Evolutionary conservation across 352 stramenopile species (phyloP), one percentile per base, ranked within the genome.

Genomic region (Phytopythium mirpurense): DNA sequence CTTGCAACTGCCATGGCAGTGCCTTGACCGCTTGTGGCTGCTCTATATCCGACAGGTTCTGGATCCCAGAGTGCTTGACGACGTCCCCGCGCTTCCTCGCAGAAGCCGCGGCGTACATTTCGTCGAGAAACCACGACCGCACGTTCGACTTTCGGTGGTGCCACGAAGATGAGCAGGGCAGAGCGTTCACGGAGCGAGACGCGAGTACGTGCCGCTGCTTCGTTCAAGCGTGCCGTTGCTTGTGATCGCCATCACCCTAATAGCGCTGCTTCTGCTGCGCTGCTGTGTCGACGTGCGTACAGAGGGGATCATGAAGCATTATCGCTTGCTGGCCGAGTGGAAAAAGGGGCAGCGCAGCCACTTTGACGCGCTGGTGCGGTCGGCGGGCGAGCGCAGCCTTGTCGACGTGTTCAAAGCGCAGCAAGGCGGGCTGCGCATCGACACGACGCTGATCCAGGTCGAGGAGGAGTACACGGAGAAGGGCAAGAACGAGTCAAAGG

Each of bases 121-220:
- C 75, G 27, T 88, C 71, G 21, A 76, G 78, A 48, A 83, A 90
- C 61, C 74, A 79, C 34, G 74, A 82, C 45, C 77, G 82, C 36
- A 72, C 86, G n/a, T 93, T 89, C 47, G 84, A 74, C 51, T 90
- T 90, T 42, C 81, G 80, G 29, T 93, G 82, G 82, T 93, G 82
- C 40, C 70, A 59, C 32, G 63, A 78, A 40, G 67, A 68, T 35
- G 31, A 69, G 23, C 66, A 86, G 51, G 74, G 76, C 32, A 51
- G 59, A 3, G 36, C 77, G n/a, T 76, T 93, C 27, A 88, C 69
- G 11, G 78, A 89, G 34, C 77, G 79, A 21, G 65, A 63, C 69
- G 82, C 82, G 11, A 88, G 80, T 91, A 75, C 54, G 80, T 76
- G 5, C 32, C 3, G 26, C 23, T 27, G 11, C 32, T 34, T 15